Base-by-base conservation (phyloP, 306 rosid species). In the Alnus glutinosa region DNA sequence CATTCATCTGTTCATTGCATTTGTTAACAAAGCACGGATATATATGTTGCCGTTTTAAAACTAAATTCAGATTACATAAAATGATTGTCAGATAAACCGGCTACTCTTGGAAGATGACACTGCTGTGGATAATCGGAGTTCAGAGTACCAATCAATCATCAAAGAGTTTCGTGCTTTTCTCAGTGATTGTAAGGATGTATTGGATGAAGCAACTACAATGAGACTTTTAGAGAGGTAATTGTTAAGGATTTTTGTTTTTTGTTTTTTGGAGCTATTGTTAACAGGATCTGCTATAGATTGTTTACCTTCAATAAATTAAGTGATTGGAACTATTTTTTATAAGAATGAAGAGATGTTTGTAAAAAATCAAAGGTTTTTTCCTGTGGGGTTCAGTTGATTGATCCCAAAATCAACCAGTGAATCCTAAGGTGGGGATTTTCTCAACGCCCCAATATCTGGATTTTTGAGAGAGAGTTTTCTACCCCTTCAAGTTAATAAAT, bases 181-280 rank as follows among this genome's bases (percentile, higher is more conserved):
- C 39, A 88, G 98, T 82, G 98, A 95, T 85, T 84, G 87, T 86
- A 92, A 95, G 87, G 98, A 91, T 84, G 98, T 87, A 49, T 87
- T 95, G 92, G 98, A 95, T 83, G 98, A 92, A 87, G 81, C 93
- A 80, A 95, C 98, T 75, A 92, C 98, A 32, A 95, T 92, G 98
- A 92, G 84, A 83, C 97, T 95, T 77, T 77, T 95, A 80, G 97
- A 95, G 79, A 92, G 98, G 98, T 89, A 82, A 76, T 72, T 64
- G 18, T 48, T 10, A 2, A 48, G 7, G 15, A 49, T 11, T 49
- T 10, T 2, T 49, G 10, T 2, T 11, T 9, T 2, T 48, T 48
- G 4, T 37, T 37, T 42, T 39, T 3, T 3, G 4, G 46, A 42
- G 46, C 52, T 10, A 49, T 49, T 9, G 52, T 76, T 63, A 78